Evolutionary conservation across 2,329 filamentous ascomycete genomes (phyloP).

Genomic region (Niveomyces coronatus): DNA sequence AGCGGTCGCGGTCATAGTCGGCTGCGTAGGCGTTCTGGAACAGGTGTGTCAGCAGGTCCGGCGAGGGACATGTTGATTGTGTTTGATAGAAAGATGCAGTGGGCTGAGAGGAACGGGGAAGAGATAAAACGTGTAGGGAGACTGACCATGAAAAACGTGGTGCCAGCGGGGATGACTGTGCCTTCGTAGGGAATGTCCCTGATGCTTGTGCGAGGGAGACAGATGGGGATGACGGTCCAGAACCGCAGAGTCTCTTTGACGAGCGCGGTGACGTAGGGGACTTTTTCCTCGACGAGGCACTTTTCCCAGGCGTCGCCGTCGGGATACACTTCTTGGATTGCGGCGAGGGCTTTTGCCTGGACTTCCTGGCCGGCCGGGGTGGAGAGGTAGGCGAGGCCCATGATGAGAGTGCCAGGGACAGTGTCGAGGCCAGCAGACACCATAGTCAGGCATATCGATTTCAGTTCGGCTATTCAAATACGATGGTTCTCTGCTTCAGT

Average conservation of each 20-base stretch:
- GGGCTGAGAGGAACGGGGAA: neutral
- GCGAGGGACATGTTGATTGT: too few relatives aligned
- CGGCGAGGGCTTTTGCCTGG: slow-evolving; percentile 57
- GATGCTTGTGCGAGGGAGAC: slow-evolving; percentile 60
- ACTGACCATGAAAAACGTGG: slow-evolving; percentile 65
- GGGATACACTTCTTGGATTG: slow-evolving; percentile 62
- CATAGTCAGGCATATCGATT: slow-evolving; percentile 74
- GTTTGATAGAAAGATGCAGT: neutral
- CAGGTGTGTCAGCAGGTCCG: too few relatives aligned
- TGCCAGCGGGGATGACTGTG: slow-evolving; percentile 59
- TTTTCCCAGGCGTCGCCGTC: slow-evolving; percentile 66
- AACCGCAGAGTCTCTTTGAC: slow-evolving; percentile 71
- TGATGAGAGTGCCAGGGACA: slow-evolving; percentile 68
- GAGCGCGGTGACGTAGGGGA: slow-evolving; percentile 66
- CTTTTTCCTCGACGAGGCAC: slow-evolving; percentile 63
- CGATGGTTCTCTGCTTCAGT: neutral
- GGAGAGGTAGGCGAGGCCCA: slow-evolving; percentile 69
- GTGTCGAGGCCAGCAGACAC: slow-evolving; percentile 75
- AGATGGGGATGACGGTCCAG: slow-evolving; percentile 73
- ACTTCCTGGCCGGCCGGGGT: slow-evolving; percentile 56
- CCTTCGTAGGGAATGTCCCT: slow-evolving; percentile 62
- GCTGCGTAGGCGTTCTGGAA: slow-evolving; percentile 65
- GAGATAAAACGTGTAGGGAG: too few relatives aligned
- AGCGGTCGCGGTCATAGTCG: slow-evolving; percentile 60
- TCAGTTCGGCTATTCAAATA: slow-evolving; percentile 52